Conservation (phyloP, 768 basidiomycete genomes). For the Lactarius pseudohatsudake region DNA sequence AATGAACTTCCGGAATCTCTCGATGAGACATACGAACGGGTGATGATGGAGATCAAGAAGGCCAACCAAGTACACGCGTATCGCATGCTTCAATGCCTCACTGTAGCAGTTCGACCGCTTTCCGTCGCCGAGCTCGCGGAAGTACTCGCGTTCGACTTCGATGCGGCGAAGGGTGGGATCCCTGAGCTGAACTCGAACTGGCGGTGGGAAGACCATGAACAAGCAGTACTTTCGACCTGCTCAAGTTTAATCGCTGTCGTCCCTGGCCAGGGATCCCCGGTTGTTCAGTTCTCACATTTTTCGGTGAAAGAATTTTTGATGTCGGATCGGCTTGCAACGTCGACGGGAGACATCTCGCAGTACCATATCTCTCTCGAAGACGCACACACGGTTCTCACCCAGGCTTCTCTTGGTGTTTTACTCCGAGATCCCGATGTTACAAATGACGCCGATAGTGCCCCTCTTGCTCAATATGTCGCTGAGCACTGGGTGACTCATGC, state of each 20-base stretch:
- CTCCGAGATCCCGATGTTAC: background rate
- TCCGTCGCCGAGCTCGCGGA: background rate
- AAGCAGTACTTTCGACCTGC: background rate
- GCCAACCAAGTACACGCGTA: background rate
- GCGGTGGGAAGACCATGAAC: background rate
- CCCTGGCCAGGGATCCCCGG: rapidly evolving
- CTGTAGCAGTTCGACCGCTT: background rate
- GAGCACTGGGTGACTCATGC: background rate
- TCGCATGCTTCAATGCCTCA: background rate
- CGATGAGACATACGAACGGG: background rate
- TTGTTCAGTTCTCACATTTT: background rate
- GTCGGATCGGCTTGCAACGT: background rate
- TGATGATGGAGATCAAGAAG: background rate
- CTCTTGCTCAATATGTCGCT: background rate
- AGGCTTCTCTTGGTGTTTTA: background rate
- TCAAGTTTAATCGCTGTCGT: background rate
- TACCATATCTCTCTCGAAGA: background rate
- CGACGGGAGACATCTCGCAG: background rate
- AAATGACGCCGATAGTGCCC: background rate
- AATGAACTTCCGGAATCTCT: background rate
- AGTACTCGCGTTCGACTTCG: background rate
- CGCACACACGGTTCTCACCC: background rate
- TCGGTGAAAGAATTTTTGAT: background rate
- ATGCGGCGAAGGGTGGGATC: background rate
- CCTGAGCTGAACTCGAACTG: background rate